Evolutionary conservation across 164 flowering plant species (phyloP), one percentile per base, ranked within the genome.

Genomic region (Tinospora cordifolia): DNA sequence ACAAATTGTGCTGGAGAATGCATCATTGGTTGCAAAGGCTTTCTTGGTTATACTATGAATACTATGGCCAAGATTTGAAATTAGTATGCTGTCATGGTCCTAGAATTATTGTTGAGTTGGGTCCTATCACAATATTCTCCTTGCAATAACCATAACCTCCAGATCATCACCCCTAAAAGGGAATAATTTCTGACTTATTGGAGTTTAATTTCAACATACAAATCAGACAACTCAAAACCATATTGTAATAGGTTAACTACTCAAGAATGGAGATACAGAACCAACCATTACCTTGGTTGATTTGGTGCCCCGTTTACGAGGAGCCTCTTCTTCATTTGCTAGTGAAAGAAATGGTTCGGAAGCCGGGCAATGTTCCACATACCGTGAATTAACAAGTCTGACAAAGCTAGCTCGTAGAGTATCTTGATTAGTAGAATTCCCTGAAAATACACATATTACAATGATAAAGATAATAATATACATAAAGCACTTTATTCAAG

Each of bases 311-410:
- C 88, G 83, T 75, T 78, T 90, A 68, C 65, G 80, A 65, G 57
- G 27, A 66, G 75, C 1, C 72, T 80, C 86, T 41, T 81, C 85
- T 57, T 81, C 85, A 46, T 73, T 38, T 69, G 75, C 75, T 71
- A 77, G 72, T 8, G 75, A 72, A 73, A 88, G 71, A 72, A 81
- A 75, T 39, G 98, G 96, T 66, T 90, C 91, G 70, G 86, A 74
- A 40, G 74, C 77, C 24, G 99, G 99, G 75, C 97, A 90, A 12
- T 94, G 92, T 75, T 92, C 97, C 79, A 95, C 86, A 81, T 77
- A 95, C 26, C 68, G 94, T 40, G 88, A 85, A 76, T 69, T 40
- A 49, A 87, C 81, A 82, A 92, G 96, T 70, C 72, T 85, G 63
- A 40, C 71, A 63, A 95, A 84, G 62, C 68, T 78, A 65, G 81